Percentiles rank a stretch among this genome's conserved stretches.
These are phyloP conservation scores for Fusarium xyrophilum DNA, from an alignment of 2,329 filamentous ascomycete genomes.

Conservation along the genomic window DNA sequence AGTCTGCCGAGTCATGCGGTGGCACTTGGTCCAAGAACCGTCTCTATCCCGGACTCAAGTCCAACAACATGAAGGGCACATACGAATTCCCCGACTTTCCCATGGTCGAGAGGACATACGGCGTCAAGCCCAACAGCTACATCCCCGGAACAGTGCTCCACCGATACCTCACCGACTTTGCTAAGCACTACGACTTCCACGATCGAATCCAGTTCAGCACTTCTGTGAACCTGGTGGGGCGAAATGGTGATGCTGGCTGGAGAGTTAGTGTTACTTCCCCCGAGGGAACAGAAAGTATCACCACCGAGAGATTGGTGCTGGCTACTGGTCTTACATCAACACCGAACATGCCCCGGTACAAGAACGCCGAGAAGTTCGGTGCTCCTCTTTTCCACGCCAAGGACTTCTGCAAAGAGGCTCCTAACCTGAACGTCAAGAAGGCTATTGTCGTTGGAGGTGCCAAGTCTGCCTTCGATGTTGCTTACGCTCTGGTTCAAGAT, in stretches of 20 bases:
- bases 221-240: constrained; percentile 54
- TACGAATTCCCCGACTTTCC: constrained; percentile 71
- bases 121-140: constrained; percentile 44
- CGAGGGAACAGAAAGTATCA: constrained; percentile 14
- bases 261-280: constrained; percentile 20
- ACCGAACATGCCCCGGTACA: constrained; percentile 51
- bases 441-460: constrained; percentile 60
- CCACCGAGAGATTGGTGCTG: constrained; percentile 53
- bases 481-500: constrained; percentile 59
- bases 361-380: constrained; percentile 47
- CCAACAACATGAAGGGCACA: constrained; percentile 68
- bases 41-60: constrained; percentile 66
- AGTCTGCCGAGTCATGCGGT: constrained; percentile 59
- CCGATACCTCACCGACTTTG: constrained; percentile 49
- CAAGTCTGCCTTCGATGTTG: constrained; percentile 66
- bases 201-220: constrained; percentile 58
- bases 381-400: constrained; percentile 53
- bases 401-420: constrained; percentile 48
- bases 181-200: constrained; percentile 56
- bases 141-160: constrained; percentile 49
- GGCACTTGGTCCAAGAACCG: constrained; percentile 67
- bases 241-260: constrained; percentile 30
- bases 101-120: constrained; percentile 58
- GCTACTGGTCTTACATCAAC: constrained; percentile 58
- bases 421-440: constrained; percentile 44